A percentile compares a stretch with the other conserved stretches of the same genome.
Evolutionary conservation across 2,329 filamentous ascomycete species (phyloP).

Genomic region (Aspergillus tanneri): DNA sequence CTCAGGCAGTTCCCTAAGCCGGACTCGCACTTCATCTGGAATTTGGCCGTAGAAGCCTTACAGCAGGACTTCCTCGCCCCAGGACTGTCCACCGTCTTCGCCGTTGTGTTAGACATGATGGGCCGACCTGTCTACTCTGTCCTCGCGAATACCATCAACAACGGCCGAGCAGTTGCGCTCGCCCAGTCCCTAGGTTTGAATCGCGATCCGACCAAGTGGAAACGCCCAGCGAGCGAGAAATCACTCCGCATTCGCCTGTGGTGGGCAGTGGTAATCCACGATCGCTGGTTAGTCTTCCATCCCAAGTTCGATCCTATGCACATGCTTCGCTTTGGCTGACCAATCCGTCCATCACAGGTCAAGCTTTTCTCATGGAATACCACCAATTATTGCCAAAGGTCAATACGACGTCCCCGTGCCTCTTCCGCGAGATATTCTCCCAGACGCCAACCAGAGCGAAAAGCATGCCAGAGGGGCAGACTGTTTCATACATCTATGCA

Average conservation of each 20-base stretch:
- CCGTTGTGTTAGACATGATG: slow-evolving; percentile 53
- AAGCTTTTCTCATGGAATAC: slow-evolving; percentile 53
- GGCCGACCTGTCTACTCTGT: slow-evolving; percentile 55
- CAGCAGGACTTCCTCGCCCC: slow-evolving; percentile 55
- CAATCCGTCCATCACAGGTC: slow-evolving; percentile 36
- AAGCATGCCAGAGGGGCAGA: slow-evolving; percentile 14
- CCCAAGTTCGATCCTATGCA: no score
- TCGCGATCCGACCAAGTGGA: slow-evolving; percentile 52
- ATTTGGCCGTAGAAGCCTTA: slow-evolving; percentile 53
- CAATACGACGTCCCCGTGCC: slow-evolving; percentile 51
- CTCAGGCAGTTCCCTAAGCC: slow-evolving; percentile 33
- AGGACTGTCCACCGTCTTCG: slow-evolving; percentile 52
- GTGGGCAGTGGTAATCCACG: slow-evolving; percentile 56
- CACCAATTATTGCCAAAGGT: slow-evolving; percentile 44
- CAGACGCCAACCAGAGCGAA: slow-evolving; percentile 9
- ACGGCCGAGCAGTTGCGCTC: slow-evolving; percentile 52
- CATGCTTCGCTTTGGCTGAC: background rate
- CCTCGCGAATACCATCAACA: slow-evolving; percentile 51
- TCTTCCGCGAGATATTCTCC: slow-evolving; percentile 11
- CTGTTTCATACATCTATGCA: slow-evolving; percentile 30
- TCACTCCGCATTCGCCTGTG: slow-evolving; percentile 52
- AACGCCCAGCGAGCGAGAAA: slow-evolving; percentile 51
- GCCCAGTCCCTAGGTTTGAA: slow-evolving; percentile 57
- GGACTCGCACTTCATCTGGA: slow-evolving; percentile 56
- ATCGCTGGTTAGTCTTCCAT: slow-evolving; percentile 44